A percentile compares a stretch with the other conserved stretches of the same genome.
Evolutionary conservation across 2,329 filamentous ascomycete genomes (phyloP).

Genomic region (Cladosporium sp.): DNA sequence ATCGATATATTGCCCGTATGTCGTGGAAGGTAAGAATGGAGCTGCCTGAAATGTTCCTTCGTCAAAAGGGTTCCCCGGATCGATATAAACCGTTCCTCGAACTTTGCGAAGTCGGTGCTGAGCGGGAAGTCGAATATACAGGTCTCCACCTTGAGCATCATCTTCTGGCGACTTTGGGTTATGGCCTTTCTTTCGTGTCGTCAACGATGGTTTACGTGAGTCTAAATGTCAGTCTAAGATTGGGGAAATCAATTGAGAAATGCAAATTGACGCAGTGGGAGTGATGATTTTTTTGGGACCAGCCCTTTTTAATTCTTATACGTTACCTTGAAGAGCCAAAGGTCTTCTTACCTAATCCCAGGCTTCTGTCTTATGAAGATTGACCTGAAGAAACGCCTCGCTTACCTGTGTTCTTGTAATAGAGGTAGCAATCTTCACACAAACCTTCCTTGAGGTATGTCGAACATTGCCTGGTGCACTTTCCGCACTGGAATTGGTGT

Average conservation of each 20-base stretch:
- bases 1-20: not conserved
- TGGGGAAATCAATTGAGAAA: too few relatives aligned
- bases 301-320: too few relatives aligned
- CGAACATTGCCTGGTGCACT: not conserved
- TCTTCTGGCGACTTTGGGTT: constrained; percentile 6
- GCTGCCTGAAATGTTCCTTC: not conserved
- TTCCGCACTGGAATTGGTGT: not conserved
- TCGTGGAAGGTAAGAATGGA: not conserved
- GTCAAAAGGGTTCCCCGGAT: constrained; percentile 7
- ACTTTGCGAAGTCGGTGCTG: constrained; percentile 5
- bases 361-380: too few relatives aligned
- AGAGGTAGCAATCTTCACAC: not conserved
- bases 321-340: too few relatives aligned
- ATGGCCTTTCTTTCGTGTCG: not conserved
- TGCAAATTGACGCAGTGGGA: too few relatives aligned
- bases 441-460: not conserved
- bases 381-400: not conserved
- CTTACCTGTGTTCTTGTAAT: not conserved
- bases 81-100: constrained; percentile 1
- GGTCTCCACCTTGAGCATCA: not conserved
- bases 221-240: not conserved
- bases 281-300: too few relatives aligned
- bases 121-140: constrained; percentile 3
- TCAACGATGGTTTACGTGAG: not conserved
- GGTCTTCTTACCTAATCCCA: too few relatives aligned